Percentiles rank a stretch among this genome's conserved stretches.
These are phyloP conservation scores for Malassezia sympodialis DNA, from an alignment of 1,284 basidiomycete genomes.

Conservation along the genomic window DNA sequence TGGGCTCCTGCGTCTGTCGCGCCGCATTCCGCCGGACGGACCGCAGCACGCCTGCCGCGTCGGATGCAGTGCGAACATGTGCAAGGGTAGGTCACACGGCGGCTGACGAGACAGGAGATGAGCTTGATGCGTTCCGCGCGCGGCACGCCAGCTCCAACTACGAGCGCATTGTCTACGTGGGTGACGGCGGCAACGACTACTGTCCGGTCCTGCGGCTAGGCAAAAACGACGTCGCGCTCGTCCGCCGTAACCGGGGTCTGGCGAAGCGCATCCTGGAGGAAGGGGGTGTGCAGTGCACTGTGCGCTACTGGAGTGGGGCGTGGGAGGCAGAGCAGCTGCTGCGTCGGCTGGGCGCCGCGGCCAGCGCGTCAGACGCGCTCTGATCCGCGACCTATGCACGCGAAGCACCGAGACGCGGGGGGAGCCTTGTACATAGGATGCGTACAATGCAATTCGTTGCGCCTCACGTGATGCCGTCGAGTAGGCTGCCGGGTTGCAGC, in stretches of 20 bases:
- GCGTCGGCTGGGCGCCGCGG: constrained; percentile 11
- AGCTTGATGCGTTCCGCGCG: constrained; percentile 69
- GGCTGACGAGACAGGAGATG: constrained; percentile 59
- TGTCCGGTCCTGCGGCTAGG: constrained; percentile 72
- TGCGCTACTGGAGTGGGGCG: constrained; percentile 44
- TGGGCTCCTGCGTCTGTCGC: constrained; percentile 65
- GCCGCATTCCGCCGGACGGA: constrained; percentile 61
- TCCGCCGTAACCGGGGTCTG: constrained; percentile 38
- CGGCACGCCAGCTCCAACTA: constrained; percentile 59
- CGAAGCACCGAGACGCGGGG: background rate
- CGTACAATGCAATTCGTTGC: background rate
- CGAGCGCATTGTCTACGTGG: constrained; percentile 78
- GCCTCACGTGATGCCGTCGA: background rate
- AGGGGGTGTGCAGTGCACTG: constrained; percentile 29
- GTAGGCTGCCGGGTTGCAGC: background rate
- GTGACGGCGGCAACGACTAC: constrained; percentile 90
- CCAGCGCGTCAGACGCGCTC: background rate
- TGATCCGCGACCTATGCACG: background rate
- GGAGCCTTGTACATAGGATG: background rate
- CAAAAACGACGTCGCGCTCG: constrained; percentile 36
- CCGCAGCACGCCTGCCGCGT: constrained; percentile 70
- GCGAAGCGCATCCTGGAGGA: constrained; percentile 35
- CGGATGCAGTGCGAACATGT: constrained; percentile 94
- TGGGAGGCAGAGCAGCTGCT: constrained; percentile 43
- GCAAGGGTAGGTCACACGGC: constrained; percentile 63